Base-by-base conservation (phyloP, 2,329 filamentous ascomycete genomes). In the Microcera coccophila region DNA sequence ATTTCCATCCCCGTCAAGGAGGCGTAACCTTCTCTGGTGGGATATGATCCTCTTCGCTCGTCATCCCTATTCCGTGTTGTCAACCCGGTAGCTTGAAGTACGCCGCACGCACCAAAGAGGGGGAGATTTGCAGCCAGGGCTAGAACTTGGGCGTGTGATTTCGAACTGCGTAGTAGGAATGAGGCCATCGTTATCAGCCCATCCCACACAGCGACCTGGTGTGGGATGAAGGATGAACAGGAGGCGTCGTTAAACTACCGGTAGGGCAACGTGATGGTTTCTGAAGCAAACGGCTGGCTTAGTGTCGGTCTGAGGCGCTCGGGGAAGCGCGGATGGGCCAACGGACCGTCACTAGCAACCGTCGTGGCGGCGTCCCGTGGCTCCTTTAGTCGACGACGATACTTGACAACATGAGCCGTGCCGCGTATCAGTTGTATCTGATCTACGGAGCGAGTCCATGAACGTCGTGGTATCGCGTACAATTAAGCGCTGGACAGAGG, bases 341-440 rank as follows among this genome's bases (percentile, higher is more conserved):
- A 20, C 33, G 33, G 33, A 35, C 33, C 33, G 33, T 35, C 16
- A 17, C 33, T 35, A 17, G 33, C 18, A n/a, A 19, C 18, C 33
- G 33, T 35, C 33, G 9, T 17, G 33, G 33, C n/a, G 33, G 33
- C 33, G 33, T 35, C 33, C 16, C 33, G 16, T 35, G 33, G 33
- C 33, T 19, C 33, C 16, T 35, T n/a, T 32, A n/a, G 29, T n/a
- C 15, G 7, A 14, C 29, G 29, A 14, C 15, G 29, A 8, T n/a
- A 26, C 12, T n/a, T n/a, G n/a, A n/a, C n/a, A n/a, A n/a, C n/a
- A n/a, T n/a, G n/a, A n/a, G n/a, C n/a, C n/a, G n/a, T n/a, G n/a
- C n/a, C n/a, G n/a, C n/a, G n/a, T n/a, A n/a, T n/a, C n/a, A n/a
- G n/a, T n/a, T n/a, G n/a, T n/a, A n/a, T n/a, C n/a, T n/a, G n/a